Base-by-base conservation (phyloP, 306 rosid species). In the Glycine soja region DNA sequence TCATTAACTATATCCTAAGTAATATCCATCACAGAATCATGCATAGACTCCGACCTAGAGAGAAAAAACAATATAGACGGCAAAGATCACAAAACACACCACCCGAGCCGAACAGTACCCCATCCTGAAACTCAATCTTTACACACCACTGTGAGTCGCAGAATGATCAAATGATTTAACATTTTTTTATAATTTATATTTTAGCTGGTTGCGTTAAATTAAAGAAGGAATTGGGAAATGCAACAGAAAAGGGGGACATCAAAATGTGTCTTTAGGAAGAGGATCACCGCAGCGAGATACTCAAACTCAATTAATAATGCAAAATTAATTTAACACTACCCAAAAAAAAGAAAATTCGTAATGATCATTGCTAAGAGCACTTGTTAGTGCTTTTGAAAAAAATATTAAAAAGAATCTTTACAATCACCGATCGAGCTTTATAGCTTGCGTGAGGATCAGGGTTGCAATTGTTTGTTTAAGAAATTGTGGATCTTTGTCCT, bases 291-390 rank as follows among this genome's bases (percentile, higher is more conserved):
- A 43, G 48, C 13, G 2, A 67, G 34, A 43, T 45, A 67, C 38
- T 14, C 40, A 45, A 40, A 16, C 15, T 68, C 16, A 46, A 5
- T 69, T 36, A 36, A 36, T 36, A 36, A 36, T 10, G n/a, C 9
- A 0, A 67, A 69, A 45, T 24, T 24, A 24, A 24, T 2, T 62
- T 62, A 4, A 67, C 32, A 10, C 8, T 46, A 8, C 6, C 36
- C 40, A 36, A 36, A 36, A 6, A 43, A 9, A 5, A 45, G 9
- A 43, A 43, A 10, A 10, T 4, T 43, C 5, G 18, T 46, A 46
- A 45, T 46, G 40, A 45, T 69, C 74, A 18, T 69, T 69, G 74
- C 6, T 69, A 18, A 45, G 56, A 69, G 56, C 54, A 69, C 56
- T 69, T 43, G 16, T 1, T 10, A 10, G 10, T 45, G 74, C 56